phyloP scores from a whole-genome alignment of 2,329 filamentous ascomycete genomes.

The Penicillium sp. region DNA sequence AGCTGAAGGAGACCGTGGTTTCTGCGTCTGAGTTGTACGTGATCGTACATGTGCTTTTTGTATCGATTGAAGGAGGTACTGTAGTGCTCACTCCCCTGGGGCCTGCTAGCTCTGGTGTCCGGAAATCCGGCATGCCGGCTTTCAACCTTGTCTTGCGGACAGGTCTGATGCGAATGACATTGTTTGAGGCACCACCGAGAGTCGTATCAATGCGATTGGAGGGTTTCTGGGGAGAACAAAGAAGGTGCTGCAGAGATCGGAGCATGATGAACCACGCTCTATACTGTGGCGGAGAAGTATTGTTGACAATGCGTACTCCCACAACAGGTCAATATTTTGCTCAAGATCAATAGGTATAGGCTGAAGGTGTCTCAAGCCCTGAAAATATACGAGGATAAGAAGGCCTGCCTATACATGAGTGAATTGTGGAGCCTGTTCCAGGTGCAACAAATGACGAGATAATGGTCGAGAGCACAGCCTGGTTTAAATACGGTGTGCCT shows the following conservation, averaged over 20 bases:
- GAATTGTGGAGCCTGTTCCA: background rate
- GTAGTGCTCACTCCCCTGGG: background rate
- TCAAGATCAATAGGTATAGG: background rate
- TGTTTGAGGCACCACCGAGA: background rate
- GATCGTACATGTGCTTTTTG: slow-evolving; percentile 9
- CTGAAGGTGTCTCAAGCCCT: background rate
- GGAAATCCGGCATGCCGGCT: slow-evolving; percentile 2
- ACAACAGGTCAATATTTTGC: background rate
- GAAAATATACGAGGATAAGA: background rate
- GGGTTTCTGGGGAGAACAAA: slow-evolving; percentile 17
- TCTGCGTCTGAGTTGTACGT: slow-evolving; percentile 14
- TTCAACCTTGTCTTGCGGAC: slow-evolving; percentile 3
- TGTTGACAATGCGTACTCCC: background rate
- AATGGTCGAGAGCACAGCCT: background rate
- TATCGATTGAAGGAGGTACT: slow-evolving; percentile 5
- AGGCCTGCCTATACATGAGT: background rate
- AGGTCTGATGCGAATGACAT: slow-evolving; percentile 7
- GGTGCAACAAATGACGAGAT: background rate
- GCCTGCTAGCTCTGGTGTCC: background rate
- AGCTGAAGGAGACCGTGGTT: slow-evolving; percentile 11
- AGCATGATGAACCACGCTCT: slow-evolving; percentile 5
- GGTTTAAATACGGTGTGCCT: slow-evolving; percentile 5
- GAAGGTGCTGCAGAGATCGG: slow-evolving; percentile 13
- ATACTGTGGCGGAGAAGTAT: background rate
- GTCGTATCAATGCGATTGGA: background rate